Evolutionary conservation across 345 rosid genomes (phyloP).

Genomic region (Bruguiera gymnorhiza): DNA sequence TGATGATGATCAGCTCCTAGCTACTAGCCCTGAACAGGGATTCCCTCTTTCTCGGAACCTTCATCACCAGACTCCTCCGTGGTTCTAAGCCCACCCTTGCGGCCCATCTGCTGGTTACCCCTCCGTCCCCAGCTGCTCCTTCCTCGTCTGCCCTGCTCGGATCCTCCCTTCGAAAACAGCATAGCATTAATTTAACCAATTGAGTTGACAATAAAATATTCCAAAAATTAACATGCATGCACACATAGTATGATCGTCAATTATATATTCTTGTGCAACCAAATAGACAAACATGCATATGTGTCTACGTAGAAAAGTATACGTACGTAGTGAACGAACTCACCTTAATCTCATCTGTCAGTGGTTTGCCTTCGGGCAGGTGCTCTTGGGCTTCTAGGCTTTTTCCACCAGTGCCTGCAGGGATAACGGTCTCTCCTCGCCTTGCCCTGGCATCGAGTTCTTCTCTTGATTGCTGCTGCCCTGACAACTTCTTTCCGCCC

Average conservation of each 20-base stretch:
- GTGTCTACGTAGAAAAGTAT: too few relatives aligned
- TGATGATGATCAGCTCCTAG: constrained; percentile 1
- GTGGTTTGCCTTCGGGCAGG: constrained; percentile 63
- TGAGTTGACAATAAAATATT: too few relatives aligned
- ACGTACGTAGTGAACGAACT: too few relatives aligned
- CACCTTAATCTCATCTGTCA: too few relatives aligned
- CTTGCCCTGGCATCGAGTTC: constrained; percentile 66
- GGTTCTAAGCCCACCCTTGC: constrained; percentile 64
- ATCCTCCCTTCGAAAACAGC: constrained; percentile 19
- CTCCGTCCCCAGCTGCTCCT: constrained; percentile 62
- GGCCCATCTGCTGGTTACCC: constrained; percentile 75
- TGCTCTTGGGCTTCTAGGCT: constrained; percentile 89
- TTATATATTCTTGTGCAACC: too few relatives aligned
- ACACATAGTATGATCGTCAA: too few relatives aligned
- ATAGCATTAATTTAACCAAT: neutral
- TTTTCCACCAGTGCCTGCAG: constrained; percentile 85
- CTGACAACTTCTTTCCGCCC: constrained; percentile 32
- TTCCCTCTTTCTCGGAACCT: constrained; percentile 57
- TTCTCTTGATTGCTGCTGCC: constrained; percentile 42
- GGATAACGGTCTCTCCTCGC: constrained; percentile 74
- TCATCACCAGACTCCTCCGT: constrained; percentile 57
- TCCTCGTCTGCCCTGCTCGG: constrained; percentile 63
- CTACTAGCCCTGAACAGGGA: constrained; percentile 31
- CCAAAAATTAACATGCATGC: too few relatives aligned
- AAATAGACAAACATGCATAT: too few relatives aligned